Evolutionary conservation across 108 stramenopile genomes (phyloP), one percentile per base, ranked within the genome.

Genomic region (Epithemia pelagica): DNA sequence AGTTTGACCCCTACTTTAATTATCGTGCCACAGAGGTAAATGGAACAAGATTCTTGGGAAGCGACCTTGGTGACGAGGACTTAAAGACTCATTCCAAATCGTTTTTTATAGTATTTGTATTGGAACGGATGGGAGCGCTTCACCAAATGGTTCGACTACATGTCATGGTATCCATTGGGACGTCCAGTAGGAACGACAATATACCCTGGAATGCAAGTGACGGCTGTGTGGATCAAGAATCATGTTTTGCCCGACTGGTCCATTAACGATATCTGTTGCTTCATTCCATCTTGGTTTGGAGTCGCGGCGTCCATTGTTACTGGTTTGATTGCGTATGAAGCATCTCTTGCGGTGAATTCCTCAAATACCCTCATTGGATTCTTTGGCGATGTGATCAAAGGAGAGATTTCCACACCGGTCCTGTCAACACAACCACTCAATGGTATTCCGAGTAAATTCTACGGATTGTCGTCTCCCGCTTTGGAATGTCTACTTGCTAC

Each of bases 201-300:
- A 69, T 99, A 97, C 72, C 98, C 98, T 26, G 98, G 98, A 0
- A 90, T 99, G 82, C 96, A 96, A 82, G 75, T 96, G 62, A 98
- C 96, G 2, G 87, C 96, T 24, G 96, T 95, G n/a, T 81, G 64
- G 37, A 82, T 99, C 74, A 88, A 89, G 62, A 73, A 70, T 0
- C 82, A 78, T 55, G 27, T 91, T 15, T 59, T 89, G n/a, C 62
- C 74, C 8, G 25, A 20, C 1, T 86, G 76, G 86, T 68, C 78
- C 33, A 63, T 96, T 64, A 93, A 96, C 67, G 95, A 95, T 73
- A 74, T 95, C 32, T 96, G 95, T 64, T 89, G 88, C 58, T 92
- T 82, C 83, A 87, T 97, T 59, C 94, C 96, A 37, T 85, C 86
- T 30, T 94, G 94, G 90, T 95, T 95, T 77, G 94, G 95, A 26